These are phyloP conservation scores for Nakazawaea molendinolei DNA, from an alignment of 805 yeast genomes.

Conservation along the genomic window DNA sequence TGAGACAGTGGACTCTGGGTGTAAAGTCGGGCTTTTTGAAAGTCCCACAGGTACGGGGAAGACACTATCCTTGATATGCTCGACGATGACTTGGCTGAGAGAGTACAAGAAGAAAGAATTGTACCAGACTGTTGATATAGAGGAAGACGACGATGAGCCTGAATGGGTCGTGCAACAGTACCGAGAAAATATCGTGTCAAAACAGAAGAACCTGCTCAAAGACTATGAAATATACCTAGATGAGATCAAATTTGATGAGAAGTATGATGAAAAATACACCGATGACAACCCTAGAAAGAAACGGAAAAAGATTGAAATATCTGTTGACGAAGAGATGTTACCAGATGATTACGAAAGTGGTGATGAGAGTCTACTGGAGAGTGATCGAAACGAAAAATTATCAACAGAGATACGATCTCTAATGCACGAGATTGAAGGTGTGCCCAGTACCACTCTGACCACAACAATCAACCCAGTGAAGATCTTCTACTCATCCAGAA, in stretches of 20 bases:
- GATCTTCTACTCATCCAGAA: constrained; percentile 73
- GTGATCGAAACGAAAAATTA: constrained; percentile 23
- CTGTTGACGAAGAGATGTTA: constrained; percentile 16
- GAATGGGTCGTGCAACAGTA: constrained; percentile 30
- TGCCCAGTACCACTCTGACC: background rate
- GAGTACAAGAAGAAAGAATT: constrained; percentile 21
- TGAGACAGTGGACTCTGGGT: constrained; percentile 42
- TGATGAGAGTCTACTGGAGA: constrained; percentile 13
- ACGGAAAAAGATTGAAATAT: constrained; percentile 9
- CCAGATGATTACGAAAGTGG: constrained; percentile 33
- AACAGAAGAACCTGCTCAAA: constrained; percentile 21
- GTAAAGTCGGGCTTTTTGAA: constrained; percentile 76
- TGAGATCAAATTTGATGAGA: constrained; percentile 25
- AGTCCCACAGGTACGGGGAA: constrained; percentile 96
- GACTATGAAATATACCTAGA: constrained; percentile 37
- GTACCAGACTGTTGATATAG: constrained; percentile 20
- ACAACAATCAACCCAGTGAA: constrained; percentile 27
- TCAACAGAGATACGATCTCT: constrained; percentile 42
- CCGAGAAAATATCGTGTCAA: constrained; percentile 25
- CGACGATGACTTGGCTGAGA: constrained; percentile 78
- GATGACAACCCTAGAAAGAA: constrained; percentile 22
- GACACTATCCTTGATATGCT: constrained; percentile 80
- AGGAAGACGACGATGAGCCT: constrained; percentile 36
- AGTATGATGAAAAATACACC: constrained; percentile 17
- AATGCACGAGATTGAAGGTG: constrained; percentile 33